Conservation (phyloP, 805 yeast genomes). For the Suhomyces pyralidae region DNA sequence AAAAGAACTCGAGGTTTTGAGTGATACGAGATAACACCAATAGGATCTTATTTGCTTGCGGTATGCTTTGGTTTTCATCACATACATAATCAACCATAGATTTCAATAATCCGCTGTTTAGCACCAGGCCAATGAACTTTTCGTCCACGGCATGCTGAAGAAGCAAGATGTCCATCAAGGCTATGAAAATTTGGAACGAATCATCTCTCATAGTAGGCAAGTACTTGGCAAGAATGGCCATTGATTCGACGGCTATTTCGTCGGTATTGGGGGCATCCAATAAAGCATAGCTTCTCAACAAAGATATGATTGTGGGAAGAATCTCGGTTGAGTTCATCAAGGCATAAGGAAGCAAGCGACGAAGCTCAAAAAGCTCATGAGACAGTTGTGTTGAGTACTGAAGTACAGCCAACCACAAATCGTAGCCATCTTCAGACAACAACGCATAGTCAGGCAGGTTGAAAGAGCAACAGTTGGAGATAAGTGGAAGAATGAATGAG, state of each 20-base stretch:
- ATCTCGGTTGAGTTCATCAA: conserved; percentile 72
- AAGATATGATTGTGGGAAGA: conserved; percentile 58
- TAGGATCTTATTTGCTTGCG: conserved; percentile 35
- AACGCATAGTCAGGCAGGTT: conserved; percentile 43
- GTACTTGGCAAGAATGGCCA: conserved; percentile 54
- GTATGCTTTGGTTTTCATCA: conserved; percentile 44
- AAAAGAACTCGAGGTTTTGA: conserved; percentile 31
- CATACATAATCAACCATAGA: conserved; percentile 40
- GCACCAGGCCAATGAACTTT: conserved; percentile 26
- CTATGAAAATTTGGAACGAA: conserved; percentile 52
- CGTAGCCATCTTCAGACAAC: conserved; percentile 82
- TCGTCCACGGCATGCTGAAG: conserved; percentile 27
- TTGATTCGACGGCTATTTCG: conserved; percentile 26
- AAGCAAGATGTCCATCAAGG: conserved; percentile 51
- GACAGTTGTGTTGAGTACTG: conserved; percentile 41
- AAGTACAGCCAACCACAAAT: conserved; percentile 71
- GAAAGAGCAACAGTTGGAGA: conserved; percentile 59
- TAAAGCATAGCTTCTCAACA: conserved; percentile 61
- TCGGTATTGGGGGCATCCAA: conserved; percentile 35
- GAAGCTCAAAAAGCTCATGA: conserved; percentile 39
- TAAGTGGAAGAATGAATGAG: conserved; percentile 62
- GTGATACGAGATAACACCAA: conserved; percentile 37
- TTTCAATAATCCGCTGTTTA: conserved; percentile 45
- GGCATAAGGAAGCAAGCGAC: conserved; percentile 55
- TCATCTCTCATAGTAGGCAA: conserved; percentile 68